A percentile compares a stretch with the other conserved stretches of the same genome.
Conservation (phyloP, 1,284 basidiomycete genomes). For the Tilletia indica region DNA sequence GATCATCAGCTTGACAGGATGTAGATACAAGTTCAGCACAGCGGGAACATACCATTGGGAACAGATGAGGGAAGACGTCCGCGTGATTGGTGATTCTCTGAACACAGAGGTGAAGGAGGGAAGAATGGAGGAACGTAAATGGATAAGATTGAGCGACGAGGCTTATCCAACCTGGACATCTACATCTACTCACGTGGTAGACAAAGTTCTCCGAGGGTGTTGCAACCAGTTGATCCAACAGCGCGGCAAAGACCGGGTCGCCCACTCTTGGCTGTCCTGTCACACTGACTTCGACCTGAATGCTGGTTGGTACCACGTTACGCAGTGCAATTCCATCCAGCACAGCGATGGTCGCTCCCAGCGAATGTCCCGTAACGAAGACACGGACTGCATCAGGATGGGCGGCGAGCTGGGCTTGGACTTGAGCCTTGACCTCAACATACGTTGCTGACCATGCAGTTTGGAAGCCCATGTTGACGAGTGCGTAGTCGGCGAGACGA, state of each 20-base stretch:
- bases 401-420: neutral
- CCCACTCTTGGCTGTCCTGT: slow-evolving; percentile 1
- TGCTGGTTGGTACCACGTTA: neutral
- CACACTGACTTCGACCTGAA: slow-evolving; percentile 6
- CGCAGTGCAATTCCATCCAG: neutral
- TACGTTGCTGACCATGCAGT: neutral
- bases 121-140: neutral
- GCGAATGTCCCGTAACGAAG: slow-evolving; percentile 8
- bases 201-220: neutral
- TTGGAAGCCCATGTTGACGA: neutral
- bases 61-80: neutral
- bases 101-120: neutral
- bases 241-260: slow-evolving; percentile 12
- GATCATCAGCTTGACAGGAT: no score
- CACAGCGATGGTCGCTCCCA: slow-evolving; percentile 1
- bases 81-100: neutral
- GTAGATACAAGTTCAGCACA: no score
- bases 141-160: no score
- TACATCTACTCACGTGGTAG: neutral
- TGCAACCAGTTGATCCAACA: neutral
- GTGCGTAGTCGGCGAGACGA: no score
- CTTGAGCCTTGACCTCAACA: neutral
- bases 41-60: neutral
- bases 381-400: neutral
- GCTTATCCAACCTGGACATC: no score